phyloP scores from a whole-genome alignment of 2,329 filamentous ascomycete genomes.

The Polychaeton citri region DNA sequence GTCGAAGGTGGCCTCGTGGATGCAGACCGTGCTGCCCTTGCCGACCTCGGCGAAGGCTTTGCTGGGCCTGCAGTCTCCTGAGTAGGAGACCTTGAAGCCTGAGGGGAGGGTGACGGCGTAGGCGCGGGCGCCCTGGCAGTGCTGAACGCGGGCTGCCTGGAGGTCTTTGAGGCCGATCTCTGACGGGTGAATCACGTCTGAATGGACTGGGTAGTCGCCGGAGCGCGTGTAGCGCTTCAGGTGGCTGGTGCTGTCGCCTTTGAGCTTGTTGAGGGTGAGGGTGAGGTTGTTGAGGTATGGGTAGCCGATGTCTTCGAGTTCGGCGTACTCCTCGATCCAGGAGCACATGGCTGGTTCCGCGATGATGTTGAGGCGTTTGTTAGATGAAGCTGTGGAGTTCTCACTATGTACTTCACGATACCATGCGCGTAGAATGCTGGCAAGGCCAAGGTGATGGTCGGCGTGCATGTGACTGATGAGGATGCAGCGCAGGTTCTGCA shows the following conservation, averaged over 20 bases:
- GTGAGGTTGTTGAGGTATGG: constrained; percentile 41
- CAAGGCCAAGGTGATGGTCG: constrained; percentile 82
- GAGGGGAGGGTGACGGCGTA: constrained; percentile 64
- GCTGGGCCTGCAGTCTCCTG: constrained; percentile 81
- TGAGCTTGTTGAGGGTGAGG: constrained; percentile 18
- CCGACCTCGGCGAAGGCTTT: constrained; percentile 57
- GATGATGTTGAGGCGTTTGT: constrained; percentile 46
- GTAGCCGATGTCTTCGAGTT: constrained; percentile 65
- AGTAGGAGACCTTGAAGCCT: constrained; percentile 80
- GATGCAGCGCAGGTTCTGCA: constrained; percentile 67
- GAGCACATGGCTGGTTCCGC: constrained; percentile 58
- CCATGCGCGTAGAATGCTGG: constrained; percentile 74
- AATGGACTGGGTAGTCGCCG: constrained; percentile 11
- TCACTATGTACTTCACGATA: constrained; percentile 42
- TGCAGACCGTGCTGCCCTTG: constrained; percentile 61
- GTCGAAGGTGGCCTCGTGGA: constrained; percentile 95
- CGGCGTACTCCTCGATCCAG: constrained; percentile 67
- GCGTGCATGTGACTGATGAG: constrained; percentile 95
- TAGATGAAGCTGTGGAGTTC: constrained; percentile 4
- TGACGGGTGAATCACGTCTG: constrained; percentile 15
- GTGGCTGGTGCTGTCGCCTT: constrained; percentile 8
- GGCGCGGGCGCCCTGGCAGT: constrained; percentile 70
- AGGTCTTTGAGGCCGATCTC: constrained; percentile 53
- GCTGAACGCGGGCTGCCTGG: constrained; percentile 53
- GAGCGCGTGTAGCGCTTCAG: constrained; percentile 22